These are phyloP conservation scores for Bruguiera hainesii DNA, from an alignment of 441 rosid species.

Conservation along the genomic window DNA sequence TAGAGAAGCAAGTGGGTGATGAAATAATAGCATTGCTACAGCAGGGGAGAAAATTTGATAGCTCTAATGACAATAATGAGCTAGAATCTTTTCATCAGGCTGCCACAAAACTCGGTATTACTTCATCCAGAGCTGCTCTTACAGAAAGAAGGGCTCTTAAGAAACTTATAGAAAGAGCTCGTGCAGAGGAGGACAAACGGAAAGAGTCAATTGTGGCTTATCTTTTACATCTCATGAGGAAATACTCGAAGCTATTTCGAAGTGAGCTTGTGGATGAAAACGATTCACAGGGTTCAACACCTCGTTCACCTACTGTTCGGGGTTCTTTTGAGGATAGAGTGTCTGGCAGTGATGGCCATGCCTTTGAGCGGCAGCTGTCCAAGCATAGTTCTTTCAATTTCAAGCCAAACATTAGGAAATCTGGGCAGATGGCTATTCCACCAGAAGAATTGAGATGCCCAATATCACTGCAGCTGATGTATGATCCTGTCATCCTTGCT, in stretches of 20 bases:
- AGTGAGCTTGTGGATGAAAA: conserved; percentile 80
- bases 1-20: conserved; percentile 95
- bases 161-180: conserved; percentile 93
- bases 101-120: conserved; percentile 74
- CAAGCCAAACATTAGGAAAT: conserved; percentile 52
- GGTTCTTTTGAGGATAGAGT: conserved; percentile 50
- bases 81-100: conserved; percentile 89
- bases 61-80: conserved; percentile 58
- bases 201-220: conserved; percentile 95
- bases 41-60: conserved; percentile 79
- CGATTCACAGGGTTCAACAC: conserved; percentile 90
- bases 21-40: conserved; percentile 80
- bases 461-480: conserved; percentile 94
- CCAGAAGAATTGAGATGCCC: conserved; percentile 99
- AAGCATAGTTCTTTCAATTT: conserved; percentile 76
- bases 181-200: conserved; percentile 91
- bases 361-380: conserved; percentile 81
- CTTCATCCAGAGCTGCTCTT: conserved; percentile 88
- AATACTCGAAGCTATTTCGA: conserved; percentile 92
- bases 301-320: conserved; percentile 79
- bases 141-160: conserved; percentile 90
- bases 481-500: conserved; percentile 94
- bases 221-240: conserved; percentile 92
- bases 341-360: conserved; percentile 37
- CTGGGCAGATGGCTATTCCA: conserved; percentile 69